Base-by-base conservation (phyloP, 306 rosid species). In the Amphicarpaea edgeworthii region DNA sequence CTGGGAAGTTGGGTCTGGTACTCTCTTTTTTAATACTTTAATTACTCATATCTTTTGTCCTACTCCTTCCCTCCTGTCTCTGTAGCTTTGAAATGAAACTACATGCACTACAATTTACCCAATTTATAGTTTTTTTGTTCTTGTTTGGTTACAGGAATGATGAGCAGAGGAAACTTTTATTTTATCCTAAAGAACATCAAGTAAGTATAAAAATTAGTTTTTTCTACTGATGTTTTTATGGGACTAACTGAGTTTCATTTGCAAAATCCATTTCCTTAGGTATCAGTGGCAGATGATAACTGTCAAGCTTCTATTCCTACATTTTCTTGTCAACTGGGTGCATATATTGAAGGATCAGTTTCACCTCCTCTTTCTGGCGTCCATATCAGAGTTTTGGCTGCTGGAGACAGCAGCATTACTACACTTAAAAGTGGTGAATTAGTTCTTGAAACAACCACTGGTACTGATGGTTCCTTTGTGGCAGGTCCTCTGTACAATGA, bases 401-500 rank as follows among this genome's bases (percentile, higher is more conserved):
- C 86, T 77, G 97, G 90, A 60, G 90, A 86, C 66, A 89, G 99
- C 87, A 77, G 76, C 67, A 55, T 84, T 80, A 87, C 92, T 71
- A 83, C 83, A 54, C 84, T 86, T 46, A 89, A 87, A 81, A 84
- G 84, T n/a, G 97, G 97, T 55, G 88, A 89, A 61, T 69, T 88
- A 72, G 93, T 92, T 51, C 88, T 88, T 80, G 93, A 90, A 84
- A 96, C 96, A 45, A 62, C 88, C 46, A 92, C 98, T n/a, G 87
- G 68, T n/a, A 70, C 51, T 6, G 93, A 92, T 80, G 98, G 99
- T 68, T 68, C 84, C 70, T 92, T 71, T 82, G 83, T 86, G 78
- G 98, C 88, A 65, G 99, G 99, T 53, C 99, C 99, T 79, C 75
- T 96, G 59, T 90, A 90, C 71, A 88, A 96, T 70, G 99, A 95